Evolutionary conservation across 805 yeast species (phyloP), one percentile per base, ranked within the genome.

Genomic region (Saccharomycopsis fibuligera): DNA sequence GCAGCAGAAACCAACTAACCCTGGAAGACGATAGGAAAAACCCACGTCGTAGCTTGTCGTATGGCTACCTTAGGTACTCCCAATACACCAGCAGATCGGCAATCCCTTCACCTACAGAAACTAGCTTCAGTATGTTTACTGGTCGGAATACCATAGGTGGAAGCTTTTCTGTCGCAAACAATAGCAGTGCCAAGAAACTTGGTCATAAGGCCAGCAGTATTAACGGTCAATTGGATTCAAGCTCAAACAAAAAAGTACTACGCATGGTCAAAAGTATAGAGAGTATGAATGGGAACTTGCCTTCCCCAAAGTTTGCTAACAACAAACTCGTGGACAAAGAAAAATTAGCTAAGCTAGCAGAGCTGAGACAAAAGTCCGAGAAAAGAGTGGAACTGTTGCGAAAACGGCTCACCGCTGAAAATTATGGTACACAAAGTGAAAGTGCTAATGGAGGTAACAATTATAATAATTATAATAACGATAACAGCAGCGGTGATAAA

Each of bases 261-360:
- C 33, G 42, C 4, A 50, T 50, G 42, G 54, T 50, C 12, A 47
- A 44, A 27, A 50, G 54, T 31, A 50, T 50, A 17, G 54, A 50
- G 37, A 50, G 51, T 27, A 50, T 50, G 54, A 47, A 50, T 23
- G 44, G 37, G 8, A 30, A 12, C 22, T 21, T 39, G 16, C 40
- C 36, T 12, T 37, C 31, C n/a, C 41, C 48, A 10, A 35, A 35
- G 12, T 36, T 25, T 36, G 21, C n/a, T 31, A 49, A 31, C 29
- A 42, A 24, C 27, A 50, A 47, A 25, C 27, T 50, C 10, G 54
- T 50, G 17, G 54, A 50, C 23, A 50, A 48, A 30, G 54, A 50
- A n/a, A 50, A 50, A 31, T 38, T 50, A 9, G 54, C 54, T 14
- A 50, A 49, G 35, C 35, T 47, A 16, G 45, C 41, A 19, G 46